phyloP scores from a whole-genome alignment of 2,329 filamentous ascomycete genomes.

The Verticillium zaregamsianum region DNA sequence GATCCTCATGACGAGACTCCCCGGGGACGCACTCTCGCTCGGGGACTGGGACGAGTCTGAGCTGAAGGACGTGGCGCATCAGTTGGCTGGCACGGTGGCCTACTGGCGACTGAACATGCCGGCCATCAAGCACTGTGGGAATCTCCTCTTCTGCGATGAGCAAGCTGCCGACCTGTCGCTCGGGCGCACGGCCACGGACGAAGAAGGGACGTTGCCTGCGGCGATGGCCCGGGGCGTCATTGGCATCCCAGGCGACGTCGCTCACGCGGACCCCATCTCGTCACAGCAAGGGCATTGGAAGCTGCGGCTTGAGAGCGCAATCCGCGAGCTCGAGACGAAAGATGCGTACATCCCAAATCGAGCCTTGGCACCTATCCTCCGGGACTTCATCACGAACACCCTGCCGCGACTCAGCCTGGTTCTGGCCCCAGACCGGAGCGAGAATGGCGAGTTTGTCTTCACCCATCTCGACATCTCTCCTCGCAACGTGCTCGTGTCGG shows the following conservation, averaged over 20 bases:
- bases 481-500: conserved; percentile 15
- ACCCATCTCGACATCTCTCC: conserved; percentile 18
- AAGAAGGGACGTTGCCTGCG: background rate
- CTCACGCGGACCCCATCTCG: background rate
- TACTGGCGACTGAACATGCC: conserved; percentile 14
- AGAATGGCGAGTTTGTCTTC: conserved; percentile 7
- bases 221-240: background rate
- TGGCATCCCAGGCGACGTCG: background rate
- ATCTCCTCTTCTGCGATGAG: conserved; percentile 5
- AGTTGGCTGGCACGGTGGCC: conserved; percentile 13
- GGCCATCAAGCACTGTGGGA: conserved; percentile 10
- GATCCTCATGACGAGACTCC: conserved; percentile 15
- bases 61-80: conserved; percentile 6
- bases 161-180: background rate
- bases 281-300: conserved; percentile 7
- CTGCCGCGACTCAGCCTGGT: conserved; percentile 9
- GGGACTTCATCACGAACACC: background rate
- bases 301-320: conserved; percentile 7
- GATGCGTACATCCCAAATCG: conserved; percentile 5
- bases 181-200: too few species aligned
- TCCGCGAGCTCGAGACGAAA: conserved; percentile 5
- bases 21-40: conserved; percentile 9
- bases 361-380: background rate
- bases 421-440: background rate
- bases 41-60: conserved; percentile 7